Base-by-base conservation (phyloP, 176 grass and related monocot genomes). In the Carex pumila region DNA sequence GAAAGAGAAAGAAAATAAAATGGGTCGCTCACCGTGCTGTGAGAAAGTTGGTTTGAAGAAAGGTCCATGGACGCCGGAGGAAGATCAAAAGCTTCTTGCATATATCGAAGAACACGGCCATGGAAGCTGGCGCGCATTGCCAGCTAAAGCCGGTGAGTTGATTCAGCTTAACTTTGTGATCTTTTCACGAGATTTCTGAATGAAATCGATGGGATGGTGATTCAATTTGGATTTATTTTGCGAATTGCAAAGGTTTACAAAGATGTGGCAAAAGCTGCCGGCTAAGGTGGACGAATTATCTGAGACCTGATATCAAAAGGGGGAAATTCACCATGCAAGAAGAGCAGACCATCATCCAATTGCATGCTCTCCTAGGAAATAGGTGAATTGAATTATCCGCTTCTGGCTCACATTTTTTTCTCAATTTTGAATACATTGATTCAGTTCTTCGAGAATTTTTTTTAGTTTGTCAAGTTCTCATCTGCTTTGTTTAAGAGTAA, bases 321-420 rank as follows among this genome's bases (percentile, higher is more conserved):
- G 92, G 95, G n/a, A 94, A 94, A 79, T 98, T 98, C 87, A 98
- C 89, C 72, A 79, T 98, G 89, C 95, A 98, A 84, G 95, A 98
- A 86, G 92, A 98, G 85, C 95, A 98, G 86, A 91, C 88, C 37
- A 98, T 98, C 63, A 94, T 98, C 74, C 95, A 98, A 84, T 90
- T 98, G 49, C 95, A 98, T 75, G 92, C 95, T 75, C 95, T 98
- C 58, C 89, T 98, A 29, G 95, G 95, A 67, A 98, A 98, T 81
- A 94, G 95, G 95, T 88, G 41, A 83, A 84, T 72, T 50, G 53
- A 80, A 66, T 83, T 17, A 3, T 67, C 80, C 54, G 12, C 29
- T 32, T 81, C 17, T 79, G 10, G 18, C 31, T 81, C 58, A 61
- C 37, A 61, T 47, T 59, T 55, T 64, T 64, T 50, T 25, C 13